Conservation (phyloP, 2,329 filamentous ascomycete species). For the Sporothrix protearum region DNA sequence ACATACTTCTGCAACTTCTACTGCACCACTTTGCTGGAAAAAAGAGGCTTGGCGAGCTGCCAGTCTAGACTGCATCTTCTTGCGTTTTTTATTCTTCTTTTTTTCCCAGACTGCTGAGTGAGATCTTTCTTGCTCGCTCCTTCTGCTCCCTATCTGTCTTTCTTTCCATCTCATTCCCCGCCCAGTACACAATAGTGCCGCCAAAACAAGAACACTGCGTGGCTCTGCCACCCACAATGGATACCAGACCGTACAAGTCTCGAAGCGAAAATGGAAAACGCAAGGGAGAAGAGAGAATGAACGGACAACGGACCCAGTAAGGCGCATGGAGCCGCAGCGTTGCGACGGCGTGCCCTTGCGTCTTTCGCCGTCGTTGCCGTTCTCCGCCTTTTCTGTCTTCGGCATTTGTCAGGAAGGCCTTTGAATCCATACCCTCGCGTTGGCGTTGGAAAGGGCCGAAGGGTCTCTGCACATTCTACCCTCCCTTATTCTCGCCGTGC, state of each 20-base stretch:
- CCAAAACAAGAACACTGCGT: not conserved
- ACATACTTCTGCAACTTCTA: not conserved
- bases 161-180: not conserved
- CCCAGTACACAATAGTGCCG: not conserved
- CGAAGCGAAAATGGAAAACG: not conserved
- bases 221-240: constrained; percentile 11
- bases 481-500: not conserved
- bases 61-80: not conserved
- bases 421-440: not conserved
- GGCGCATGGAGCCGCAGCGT: constrained; percentile 1
- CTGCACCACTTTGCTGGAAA: not conserved
- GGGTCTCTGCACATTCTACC: not conserved
- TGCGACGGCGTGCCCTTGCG: not conserved
- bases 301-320: not conserved
- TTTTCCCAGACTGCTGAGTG: not conserved
- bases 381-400: not conserved
- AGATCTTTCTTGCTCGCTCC: not conserved
- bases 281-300: not conserved
- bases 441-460: constrained; percentile 4
- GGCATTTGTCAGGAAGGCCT: not conserved
- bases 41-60: not conserved
- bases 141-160: too few species aligned
- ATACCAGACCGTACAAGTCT: not conserved
- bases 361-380: not conserved
- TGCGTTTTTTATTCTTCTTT: not conserved